Conservation (phyloP, 1,284 basidiomycete genomes). For the Apiotrichum laibachii region DNA sequence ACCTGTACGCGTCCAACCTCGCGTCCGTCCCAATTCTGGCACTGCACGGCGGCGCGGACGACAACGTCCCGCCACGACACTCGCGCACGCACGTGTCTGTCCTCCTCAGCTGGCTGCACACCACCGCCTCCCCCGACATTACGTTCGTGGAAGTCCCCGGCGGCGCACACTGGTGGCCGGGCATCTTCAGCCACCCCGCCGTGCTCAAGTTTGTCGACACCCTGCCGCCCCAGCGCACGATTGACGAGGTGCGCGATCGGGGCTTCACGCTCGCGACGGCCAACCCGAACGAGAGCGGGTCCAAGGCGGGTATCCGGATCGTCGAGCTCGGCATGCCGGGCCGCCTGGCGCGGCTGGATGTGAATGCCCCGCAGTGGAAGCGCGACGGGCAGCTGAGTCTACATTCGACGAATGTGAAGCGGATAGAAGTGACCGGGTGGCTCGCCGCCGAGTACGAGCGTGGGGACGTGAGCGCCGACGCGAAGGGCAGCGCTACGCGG, state of each 20-base stretch:
- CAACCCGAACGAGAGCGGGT: conserved; percentile 50
- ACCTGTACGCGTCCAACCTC: conserved; percentile 74
- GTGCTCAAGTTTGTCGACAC: conserved; percentile 37
- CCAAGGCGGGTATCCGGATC: conserved; percentile 49
- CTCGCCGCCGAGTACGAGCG: not conserved
- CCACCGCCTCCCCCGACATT: conserved; percentile 7
- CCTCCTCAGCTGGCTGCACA: conserved; percentile 30
- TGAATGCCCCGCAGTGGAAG: conserved; percentile 39
- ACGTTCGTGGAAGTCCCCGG: conserved; percentile 43
- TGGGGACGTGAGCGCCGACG: not conserved
- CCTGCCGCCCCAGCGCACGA: conserved; percentile 19
- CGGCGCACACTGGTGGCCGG: conserved; percentile 50
- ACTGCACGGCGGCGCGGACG: conserved; percentile 66
- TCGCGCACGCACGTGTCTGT: conserved; percentile 32
- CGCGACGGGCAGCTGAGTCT: conserved; percentile 20
- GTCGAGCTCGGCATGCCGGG: conserved; percentile 48
- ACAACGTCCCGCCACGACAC: conserved; percentile 48
- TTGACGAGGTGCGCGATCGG: conserved; percentile 26
- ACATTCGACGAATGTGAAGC: conserved; percentile 35
- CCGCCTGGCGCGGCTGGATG: conserved; percentile 39
- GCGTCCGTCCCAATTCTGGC: conserved; percentile 65
- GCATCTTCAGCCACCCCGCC: conserved; percentile 39
- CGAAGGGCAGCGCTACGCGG: no score
- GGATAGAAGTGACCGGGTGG: conserved; percentile 25
- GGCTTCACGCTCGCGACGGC: conserved; percentile 49